Conservation (phyloP, 352 stramenopile species). For the Pythium dissimile region DNA sequence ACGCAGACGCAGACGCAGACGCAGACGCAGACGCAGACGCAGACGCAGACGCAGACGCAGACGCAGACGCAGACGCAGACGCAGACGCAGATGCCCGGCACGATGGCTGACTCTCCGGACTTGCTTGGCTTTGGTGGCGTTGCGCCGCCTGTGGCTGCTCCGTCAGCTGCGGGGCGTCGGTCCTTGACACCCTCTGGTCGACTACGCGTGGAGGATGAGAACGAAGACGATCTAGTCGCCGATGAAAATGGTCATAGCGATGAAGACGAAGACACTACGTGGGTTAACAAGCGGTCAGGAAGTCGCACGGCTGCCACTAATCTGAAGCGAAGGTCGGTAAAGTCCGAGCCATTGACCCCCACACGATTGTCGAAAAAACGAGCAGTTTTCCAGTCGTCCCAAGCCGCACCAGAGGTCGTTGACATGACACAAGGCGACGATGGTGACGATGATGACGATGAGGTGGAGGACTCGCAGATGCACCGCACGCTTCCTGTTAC, state of each 20-base stretch:
- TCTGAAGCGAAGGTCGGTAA: background rate
- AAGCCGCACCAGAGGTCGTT: conserved; percentile 7
- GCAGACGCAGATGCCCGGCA: conserved; percentile 12
- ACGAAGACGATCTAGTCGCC: background rate
- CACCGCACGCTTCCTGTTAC: background rate
- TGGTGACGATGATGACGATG: conserved; percentile 13
- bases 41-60: too few species aligned
- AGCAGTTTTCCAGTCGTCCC: conserved; percentile 9
- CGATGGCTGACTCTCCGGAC: conserved; percentile 14
- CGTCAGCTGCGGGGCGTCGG: background rate
- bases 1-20: too few species aligned
- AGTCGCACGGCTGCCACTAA: background rate
- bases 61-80: too few species aligned
- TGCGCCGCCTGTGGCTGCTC: background rate
- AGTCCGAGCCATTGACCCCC: background rate
- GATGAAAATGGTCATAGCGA: background rate
- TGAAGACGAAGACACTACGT: conserved; percentile 1
- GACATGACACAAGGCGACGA: conserved; percentile 22
- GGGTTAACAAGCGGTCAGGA: background rate
- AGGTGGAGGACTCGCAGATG: conserved; percentile 26
- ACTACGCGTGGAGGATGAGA: background rate
- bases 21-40: too few species aligned
- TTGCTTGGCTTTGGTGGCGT: conserved; percentile 17
- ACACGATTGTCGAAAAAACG: background rate
- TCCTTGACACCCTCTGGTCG: background rate